These are phyloP conservation scores for Trichaptum fuscoviolaceum DNA, from an alignment of 768 basidiomycete species.

Conservation along the genomic window DNA sequence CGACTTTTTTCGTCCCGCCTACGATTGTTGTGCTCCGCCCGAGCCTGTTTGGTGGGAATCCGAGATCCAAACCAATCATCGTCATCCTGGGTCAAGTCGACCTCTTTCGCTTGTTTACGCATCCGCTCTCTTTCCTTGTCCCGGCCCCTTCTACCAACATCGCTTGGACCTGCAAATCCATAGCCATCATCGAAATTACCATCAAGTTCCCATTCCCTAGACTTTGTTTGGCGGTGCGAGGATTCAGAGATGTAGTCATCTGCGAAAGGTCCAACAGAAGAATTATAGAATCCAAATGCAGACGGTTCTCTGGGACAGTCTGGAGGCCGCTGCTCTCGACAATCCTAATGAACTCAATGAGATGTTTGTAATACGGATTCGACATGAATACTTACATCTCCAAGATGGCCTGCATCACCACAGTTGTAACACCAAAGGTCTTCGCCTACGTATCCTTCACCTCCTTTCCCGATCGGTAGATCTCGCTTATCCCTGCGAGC, in stretches of 20 bases:
- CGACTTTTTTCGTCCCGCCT: neutral
- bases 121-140: slow-evolving; percentile 54
- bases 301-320: slow-evolving; percentile 49
- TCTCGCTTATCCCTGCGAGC: slow-evolving; percentile 45
- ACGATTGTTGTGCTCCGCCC: neutral
- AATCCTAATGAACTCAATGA: slow-evolving; percentile 45
- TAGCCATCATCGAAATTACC: slow-evolving; percentile 38
- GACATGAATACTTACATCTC: slow-evolving; percentile 53
- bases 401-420: slow-evolving; percentile 66
- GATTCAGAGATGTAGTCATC: slow-evolving; percentile 32
- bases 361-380: slow-evolving; percentile 2
- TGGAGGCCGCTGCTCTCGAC: slow-evolving; percentile 37
- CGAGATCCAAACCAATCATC: slow-evolving; percentile 62
- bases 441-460: slow-evolving; percentile 69
- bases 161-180: slow-evolving; percentile 42
- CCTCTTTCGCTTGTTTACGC: slow-evolving; percentile 42
- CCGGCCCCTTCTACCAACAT: slow-evolving; percentile 63
- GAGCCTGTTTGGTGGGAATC: neutral
- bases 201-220: slow-evolving; percentile 39
- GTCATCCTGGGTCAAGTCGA: slow-evolving; percentile 45
- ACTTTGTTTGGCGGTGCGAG: slow-evolving; percentile 26
- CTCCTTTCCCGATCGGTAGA: slow-evolving; percentile 57
- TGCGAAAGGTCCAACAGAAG: slow-evolving; percentile 61
- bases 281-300: slow-evolving; percentile 63
- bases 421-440: slow-evolving; percentile 85